phyloP scores from a whole-genome alignment of 805 yeast genomes.

The Yamadazyma scolyti region DNA sequence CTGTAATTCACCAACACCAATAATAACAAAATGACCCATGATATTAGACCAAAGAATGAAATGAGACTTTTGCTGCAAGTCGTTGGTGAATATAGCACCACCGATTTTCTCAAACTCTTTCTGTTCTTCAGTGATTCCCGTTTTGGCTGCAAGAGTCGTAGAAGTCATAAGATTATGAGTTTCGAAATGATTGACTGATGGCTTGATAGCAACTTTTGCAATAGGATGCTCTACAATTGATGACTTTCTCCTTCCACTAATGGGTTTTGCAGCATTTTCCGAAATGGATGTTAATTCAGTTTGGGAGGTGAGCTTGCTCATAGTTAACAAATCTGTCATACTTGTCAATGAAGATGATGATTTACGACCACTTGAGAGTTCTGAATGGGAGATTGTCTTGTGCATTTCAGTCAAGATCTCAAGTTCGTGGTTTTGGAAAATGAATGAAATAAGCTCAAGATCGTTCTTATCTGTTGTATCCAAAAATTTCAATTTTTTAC shows the following conservation, averaged over 20 bases:
- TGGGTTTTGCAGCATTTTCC: constrained; percentile 10
- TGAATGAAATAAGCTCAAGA: constrained; percentile 23
- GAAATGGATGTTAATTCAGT: constrained; percentile 18
- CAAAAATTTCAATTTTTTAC: constrained; percentile 28
- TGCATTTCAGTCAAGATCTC: constrained; percentile 35
- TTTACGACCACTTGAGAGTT: constrained; percentile 25
- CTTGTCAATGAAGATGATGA: constrained; percentile 33
- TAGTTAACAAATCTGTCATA: constrained; percentile 18
- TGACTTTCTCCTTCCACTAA: constrained; percentile 17
- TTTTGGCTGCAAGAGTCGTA: not conserved
- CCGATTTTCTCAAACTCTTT: constrained; percentile 17
- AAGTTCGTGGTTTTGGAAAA: constrained; percentile 32
- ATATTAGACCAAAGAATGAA: constrained; percentile 31
- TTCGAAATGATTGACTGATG: constrained; percentile 13
- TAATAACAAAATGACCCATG: constrained; percentile 14
- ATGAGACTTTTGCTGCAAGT: constrained; percentile 32
- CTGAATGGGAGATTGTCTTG: constrained; percentile 29
- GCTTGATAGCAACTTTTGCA: constrained; percentile 33
- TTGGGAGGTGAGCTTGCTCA: constrained; percentile 18
- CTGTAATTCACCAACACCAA: constrained; percentile 36
- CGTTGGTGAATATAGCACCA: constrained; percentile 39
- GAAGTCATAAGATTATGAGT: constrained; percentile 3
- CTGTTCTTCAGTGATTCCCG: constrained; percentile 3
- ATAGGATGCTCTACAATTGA: constrained; percentile 19
- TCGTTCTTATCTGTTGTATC: constrained; percentile 21